Conservation (phyloP, 2,329 filamentous ascomycete species). For the Trichoderma sp. region DNA sequence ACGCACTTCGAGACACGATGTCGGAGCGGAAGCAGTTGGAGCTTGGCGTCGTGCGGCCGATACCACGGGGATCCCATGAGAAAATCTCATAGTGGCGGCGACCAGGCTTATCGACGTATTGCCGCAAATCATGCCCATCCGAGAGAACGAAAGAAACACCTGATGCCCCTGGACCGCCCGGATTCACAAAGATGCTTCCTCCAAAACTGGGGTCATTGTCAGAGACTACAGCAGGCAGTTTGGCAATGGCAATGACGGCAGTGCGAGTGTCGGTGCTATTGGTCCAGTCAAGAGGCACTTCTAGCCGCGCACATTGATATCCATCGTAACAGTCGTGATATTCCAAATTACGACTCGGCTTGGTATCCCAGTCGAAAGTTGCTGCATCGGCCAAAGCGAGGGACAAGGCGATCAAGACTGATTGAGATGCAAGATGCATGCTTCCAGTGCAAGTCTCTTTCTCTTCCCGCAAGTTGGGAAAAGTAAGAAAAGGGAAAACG, state of each 20-base stretch:
- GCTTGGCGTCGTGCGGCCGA: constrained; percentile 36
- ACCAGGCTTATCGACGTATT: constrained; percentile 26
- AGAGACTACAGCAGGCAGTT: constrained; percentile 38
- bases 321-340: constrained; percentile 38
- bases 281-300: constrained; percentile 43
- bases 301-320: constrained; percentile 40
- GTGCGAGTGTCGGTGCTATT: constrained; percentile 27
- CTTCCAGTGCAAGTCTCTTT: not conserved
- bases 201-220: constrained; percentile 37
- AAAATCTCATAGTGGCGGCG: constrained; percentile 40
- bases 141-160: constrained; percentile 33
- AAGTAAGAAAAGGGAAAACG: not conserved
- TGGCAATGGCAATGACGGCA: constrained; percentile 40
- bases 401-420: not conserved
- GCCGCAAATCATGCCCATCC: constrained; percentile 29
- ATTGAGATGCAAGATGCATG: not conserved
- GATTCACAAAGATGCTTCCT: constrained; percentile 44
- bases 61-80: constrained; percentile 43
- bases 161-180: constrained; percentile 43
- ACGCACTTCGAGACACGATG: constrained; percentile 29
- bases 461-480: not conserved
- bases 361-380: not conserved
- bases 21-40: constrained; percentile 38
- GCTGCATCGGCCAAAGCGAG: not conserved
- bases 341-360: not conserved